Evolutionary conservation across 2,329 filamentous ascomycete genomes (phyloP), one percentile per base, ranked within the genome.

Genomic region (Beauveria australis): DNA sequence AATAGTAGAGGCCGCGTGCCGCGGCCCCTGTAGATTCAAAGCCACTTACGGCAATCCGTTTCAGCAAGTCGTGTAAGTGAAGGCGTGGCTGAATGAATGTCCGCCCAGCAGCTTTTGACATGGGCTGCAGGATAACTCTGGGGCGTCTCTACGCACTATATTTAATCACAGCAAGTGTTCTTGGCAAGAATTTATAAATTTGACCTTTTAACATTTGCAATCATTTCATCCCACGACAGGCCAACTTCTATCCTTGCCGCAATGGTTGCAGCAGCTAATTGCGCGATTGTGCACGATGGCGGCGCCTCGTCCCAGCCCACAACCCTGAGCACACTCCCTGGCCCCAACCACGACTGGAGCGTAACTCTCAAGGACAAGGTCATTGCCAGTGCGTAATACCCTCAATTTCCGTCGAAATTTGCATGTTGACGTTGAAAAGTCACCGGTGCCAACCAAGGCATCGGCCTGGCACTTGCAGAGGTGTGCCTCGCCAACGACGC

Each of bases 401-500:
- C 9, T 26, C 44, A 43, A 43, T 26, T 6, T 43, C 8, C 9
- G 53, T 43, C 1, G 4, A 18, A 47, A 22, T 1, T 18, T 22
- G 10, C 58, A 65, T 33, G 63, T 52, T 37, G 1, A 12, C n/a
- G 12, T 8, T 10, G 18, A n/a, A 48, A 63, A 67, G 73, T 77
- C 63, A 76, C 75, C 3, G 75, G 75, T 16, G 75, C 75, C 47
- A 76, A 77, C 66, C 72, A 75, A 63, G 72, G 77, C 58, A 79
- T 79, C 49, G 77, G 76, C 9, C 71, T 79, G 5, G 77, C 76
- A 19, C 74, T 79, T 49, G 77, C 77, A 24, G 74, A 79, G 64
- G 74, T 76, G 51, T 79, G 76, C 64, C 70, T 80, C 10, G 74
- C 72, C 64, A 79, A 79, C 66, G 68, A 67, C 3, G 77, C 77